Evolutionary conservation across 2,329 filamentous ascomycete genomes (phyloP).

Genomic region (Aspergillus sp.): DNA sequence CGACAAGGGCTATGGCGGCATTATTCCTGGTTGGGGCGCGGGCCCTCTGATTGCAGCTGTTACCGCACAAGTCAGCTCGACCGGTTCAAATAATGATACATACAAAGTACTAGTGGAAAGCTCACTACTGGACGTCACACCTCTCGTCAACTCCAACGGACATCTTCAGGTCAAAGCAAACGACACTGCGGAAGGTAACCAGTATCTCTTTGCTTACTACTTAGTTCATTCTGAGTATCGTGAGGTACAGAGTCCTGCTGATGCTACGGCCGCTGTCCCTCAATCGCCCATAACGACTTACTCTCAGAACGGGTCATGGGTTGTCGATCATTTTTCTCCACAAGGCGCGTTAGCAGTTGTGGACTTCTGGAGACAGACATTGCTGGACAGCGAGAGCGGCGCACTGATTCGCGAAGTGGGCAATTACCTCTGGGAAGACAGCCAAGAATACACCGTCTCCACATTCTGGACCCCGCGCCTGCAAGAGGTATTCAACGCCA

Average conservation of each 20-base stretch:
- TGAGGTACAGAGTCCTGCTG: neutral
- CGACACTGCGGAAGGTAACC: neutral
- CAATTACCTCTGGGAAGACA: slow-evolving; percentile 25
- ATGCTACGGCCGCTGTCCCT: neutral
- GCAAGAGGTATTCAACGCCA: slow-evolving; percentile 29
- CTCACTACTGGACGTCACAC: neutral
- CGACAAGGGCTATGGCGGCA: neutral
- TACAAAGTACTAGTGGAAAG: neutral
- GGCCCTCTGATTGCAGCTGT: neutral
- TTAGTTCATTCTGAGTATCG: neutral
- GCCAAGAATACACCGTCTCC: slow-evolving; percentile 35
- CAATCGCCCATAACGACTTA: neutral
- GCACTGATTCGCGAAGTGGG: neutral
- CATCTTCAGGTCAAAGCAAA: neutral
- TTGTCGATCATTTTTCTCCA: slow-evolving; percentile 4
- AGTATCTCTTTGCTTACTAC: neutral
- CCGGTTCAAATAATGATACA: neutral
- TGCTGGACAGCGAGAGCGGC: neutral
- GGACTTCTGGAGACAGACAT: slow-evolving; percentile 4
- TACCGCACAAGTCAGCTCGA: neutral
- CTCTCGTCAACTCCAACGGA: neutral
- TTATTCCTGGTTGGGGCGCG: slow-evolving; percentile 7
- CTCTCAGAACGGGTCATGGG: slow-evolving; percentile 1
- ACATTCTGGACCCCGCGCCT: slow-evolving; percentile 43
- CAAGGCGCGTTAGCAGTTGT: neutral